A percentile compares a stretch with the other conserved stretches of the same genome.
Evolutionary conservation across 2,329 filamentous ascomycete genomes (phyloP).

Genomic region (Pseudovirgaria hyperparasitica): DNA sequence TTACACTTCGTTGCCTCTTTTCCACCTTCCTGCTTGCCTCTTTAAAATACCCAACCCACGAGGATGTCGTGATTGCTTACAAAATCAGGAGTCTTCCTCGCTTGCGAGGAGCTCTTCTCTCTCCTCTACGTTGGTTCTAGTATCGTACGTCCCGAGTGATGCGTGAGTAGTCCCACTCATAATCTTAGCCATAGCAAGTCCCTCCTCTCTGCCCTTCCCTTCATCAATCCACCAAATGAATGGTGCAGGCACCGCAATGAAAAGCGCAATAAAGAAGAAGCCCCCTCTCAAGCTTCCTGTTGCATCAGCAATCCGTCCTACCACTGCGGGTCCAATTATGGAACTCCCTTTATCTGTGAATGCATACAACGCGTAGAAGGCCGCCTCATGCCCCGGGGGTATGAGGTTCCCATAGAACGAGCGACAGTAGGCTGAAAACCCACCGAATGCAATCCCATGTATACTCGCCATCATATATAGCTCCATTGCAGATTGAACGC

Average conservation of each 20-base stretch:
- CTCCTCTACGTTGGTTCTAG: no score
- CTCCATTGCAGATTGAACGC: slow-evolving; percentile 78
- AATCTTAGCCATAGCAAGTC: slow-evolving; percentile 12
- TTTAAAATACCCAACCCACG: no score
- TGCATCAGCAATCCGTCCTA: slow-evolving; percentile 73
- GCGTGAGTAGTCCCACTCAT: no score
- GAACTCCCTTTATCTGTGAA: slow-evolving; percentile 93
- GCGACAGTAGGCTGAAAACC: slow-evolving; percentile 76
- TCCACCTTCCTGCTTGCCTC: no score
- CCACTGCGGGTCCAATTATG: slow-evolving; percentile 80
- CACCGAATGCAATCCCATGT: slow-evolving; percentile 81
- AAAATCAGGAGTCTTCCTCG: no score
- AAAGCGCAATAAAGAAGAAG: slow-evolving; percentile 70
- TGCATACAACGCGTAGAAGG: slow-evolving; percentile 87
- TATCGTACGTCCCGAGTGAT: no score
- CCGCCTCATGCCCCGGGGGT: slow-evolving; percentile 79
- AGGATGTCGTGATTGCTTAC: no score
- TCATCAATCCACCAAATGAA: slow-evolving; percentile 72
- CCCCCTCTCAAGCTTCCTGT: slow-evolving; percentile 38
- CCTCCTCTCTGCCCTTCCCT: slow-evolving; percentile 35
- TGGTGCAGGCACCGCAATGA: slow-evolving; percentile 68
- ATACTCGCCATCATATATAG: slow-evolving; percentile 81
- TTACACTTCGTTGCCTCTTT: no score
- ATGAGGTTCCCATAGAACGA: slow-evolving; percentile 84
- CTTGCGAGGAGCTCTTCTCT: no score